These are phyloP conservation scores for Globisporangium nunn DNA, from an alignment of 352 stramenopile genomes.

Conservation along the genomic window DNA sequence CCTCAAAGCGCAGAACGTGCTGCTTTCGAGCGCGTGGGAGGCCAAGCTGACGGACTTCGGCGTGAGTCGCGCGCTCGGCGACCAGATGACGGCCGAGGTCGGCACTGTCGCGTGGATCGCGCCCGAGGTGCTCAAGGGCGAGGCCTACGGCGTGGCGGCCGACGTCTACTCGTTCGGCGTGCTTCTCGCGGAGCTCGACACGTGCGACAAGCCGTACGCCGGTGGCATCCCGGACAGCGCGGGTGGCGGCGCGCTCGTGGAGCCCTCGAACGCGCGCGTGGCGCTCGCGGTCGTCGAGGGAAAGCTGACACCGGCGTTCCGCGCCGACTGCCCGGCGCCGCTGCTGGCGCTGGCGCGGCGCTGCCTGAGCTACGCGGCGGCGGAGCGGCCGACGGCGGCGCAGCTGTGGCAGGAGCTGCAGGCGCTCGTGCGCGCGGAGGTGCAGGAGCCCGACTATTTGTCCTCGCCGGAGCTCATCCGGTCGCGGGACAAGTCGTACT, in stretches of 20 bases:
- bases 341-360: conserved; percentile 22
- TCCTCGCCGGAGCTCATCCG: background rate
- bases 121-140: conserved; percentile 41
- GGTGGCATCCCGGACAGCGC: conserved; percentile 12
- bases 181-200: conserved; percentile 43
- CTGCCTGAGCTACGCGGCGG: conserved; percentile 11
- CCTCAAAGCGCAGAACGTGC: conserved; percentile 51
- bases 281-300: conserved; percentile 38
- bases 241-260: conserved; percentile 4
- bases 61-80: conserved; percentile 27
- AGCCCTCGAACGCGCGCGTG: conserved; percentile 30
- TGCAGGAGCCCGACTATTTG: background rate
- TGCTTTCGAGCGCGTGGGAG: conserved; percentile 26
- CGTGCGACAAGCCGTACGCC: conserved; percentile 35
- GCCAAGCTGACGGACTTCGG: conserved; percentile 23
- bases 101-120: conserved; percentile 52
- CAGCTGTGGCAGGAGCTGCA: conserved; percentile 10
- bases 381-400: background rate
- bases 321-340: conserved; percentile 23
- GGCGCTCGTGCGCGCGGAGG: conserved; percentile 1
- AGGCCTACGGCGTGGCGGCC: conserved; percentile 33
- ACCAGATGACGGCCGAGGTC: conserved; percentile 39
- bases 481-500: background rate
- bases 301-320: conserved; percentile 26
- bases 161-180: conserved; percentile 61